Conservation (phyloP, 208 protist species). For the Trypanosoma vivax region DNA sequence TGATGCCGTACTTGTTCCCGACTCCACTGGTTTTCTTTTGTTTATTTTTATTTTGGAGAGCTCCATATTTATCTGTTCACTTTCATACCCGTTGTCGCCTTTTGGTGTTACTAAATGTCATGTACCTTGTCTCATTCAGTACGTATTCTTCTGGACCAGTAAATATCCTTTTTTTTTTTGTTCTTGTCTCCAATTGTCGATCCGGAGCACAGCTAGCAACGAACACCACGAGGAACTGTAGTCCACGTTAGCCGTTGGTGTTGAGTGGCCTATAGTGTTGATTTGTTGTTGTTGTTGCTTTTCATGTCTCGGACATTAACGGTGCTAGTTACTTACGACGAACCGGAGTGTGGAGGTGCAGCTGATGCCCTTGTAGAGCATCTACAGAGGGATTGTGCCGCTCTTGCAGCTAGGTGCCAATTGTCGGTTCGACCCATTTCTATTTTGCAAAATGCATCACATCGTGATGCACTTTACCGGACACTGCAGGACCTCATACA, state of each 20-base stretch:
- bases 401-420: slow-evolving; percentile 39
- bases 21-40: slow-evolving; percentile 10
- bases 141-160: no score
- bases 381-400: slow-evolving; percentile 54
- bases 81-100: slow-evolving; percentile 9
- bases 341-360: slow-evolving; percentile 80
- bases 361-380: slow-evolving; percentile 77
- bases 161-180: background rate
- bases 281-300: background rate
- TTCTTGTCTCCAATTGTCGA: background rate
- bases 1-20: background rate
- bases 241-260: background rate
- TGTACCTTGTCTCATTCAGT: no score
- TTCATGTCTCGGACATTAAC: slow-evolving; percentile 30
- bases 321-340: slow-evolving; percentile 83
- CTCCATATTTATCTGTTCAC: slow-evolving; percentile 19
- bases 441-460: slow-evolving; percentile 50
- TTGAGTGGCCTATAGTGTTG: slow-evolving; percentile 1
- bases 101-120: no score
- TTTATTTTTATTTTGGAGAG: slow-evolving; percentile 13
- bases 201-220: no score
- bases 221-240: no score
- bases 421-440: slow-evolving; percentile 59
- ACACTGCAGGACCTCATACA: slow-evolving; percentile 68
- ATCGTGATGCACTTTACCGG: slow-evolving; percentile 67